Conservation (phyloP, 2,329 filamentous ascomycete genomes). For the Sporothrix schenckii region DNA sequence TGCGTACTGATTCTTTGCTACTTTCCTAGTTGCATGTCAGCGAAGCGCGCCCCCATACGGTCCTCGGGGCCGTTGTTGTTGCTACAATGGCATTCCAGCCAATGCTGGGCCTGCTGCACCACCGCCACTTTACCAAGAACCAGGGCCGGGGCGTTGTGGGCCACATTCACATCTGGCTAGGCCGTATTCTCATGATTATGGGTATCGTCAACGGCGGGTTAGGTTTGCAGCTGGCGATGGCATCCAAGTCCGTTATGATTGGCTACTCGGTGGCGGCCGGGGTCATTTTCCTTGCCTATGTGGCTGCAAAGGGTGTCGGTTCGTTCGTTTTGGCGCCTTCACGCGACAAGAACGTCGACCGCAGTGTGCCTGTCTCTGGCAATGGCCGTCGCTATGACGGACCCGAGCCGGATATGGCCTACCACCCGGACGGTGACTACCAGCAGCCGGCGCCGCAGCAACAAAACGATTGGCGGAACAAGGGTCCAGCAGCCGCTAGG, state of each 20-base stretch:
- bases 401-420: not conserved
- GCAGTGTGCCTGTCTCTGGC: not conserved
- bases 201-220: conserved; percentile 67
- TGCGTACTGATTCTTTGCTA: not conserved
- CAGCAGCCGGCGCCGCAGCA: not conserved
- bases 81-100: conserved; percentile 61
- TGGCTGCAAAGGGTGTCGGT: conserved; percentile 41
- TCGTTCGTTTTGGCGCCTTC: not conserved
- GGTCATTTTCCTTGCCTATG: conserved; percentile 53
- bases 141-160: conserved; percentile 55
- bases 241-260: conserved; percentile 49
- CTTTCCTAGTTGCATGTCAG: conserved; percentile 50
- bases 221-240: conserved; percentile 56
- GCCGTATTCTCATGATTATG: conserved; percentile 59
- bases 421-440: not conserved
- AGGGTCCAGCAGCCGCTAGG: not conserved
- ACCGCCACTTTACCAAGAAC: conserved; percentile 55
- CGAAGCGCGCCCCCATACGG: conserved; percentile 53
- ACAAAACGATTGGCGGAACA: not conserved
- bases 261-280: conserved; percentile 61
- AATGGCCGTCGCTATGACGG: not conserved
- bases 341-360: conserved; percentile 3
- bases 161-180: conserved; percentile 65
- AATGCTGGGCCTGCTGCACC: conserved; percentile 60
- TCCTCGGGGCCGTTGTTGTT: conserved; percentile 59